These are phyloP conservation scores for Austroboletus niveus DNA, from an alignment of 1,284 basidiomycete genomes.

Conservation along the genomic window DNA sequence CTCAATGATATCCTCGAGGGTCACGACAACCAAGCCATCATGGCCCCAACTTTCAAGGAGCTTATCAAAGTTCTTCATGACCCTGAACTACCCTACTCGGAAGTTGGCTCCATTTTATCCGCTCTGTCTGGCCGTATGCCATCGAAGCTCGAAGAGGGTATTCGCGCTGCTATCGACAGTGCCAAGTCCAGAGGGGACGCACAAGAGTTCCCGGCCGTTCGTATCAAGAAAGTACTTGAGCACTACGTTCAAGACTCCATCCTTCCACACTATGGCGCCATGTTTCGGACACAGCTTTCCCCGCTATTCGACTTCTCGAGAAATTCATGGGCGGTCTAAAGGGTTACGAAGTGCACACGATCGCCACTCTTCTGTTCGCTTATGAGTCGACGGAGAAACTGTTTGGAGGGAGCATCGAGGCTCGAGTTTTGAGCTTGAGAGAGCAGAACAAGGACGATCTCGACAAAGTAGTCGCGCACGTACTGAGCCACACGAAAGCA, in stretches of 20 bases:
- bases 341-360: constrained; percentile 79
- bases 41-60: constrained; percentile 82
- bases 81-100: constrained; percentile 87
- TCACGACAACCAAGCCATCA: constrained; percentile 90
- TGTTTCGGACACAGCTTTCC: constrained; percentile 73
- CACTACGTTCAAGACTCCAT: constrained; percentile 84
- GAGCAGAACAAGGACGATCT: constrained; percentile 92
- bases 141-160: constrained; percentile 83
- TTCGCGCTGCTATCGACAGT: constrained; percentile 78
- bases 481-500: constrained; percentile 95
- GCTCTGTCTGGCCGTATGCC: constrained; percentile 94
- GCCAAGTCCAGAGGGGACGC: constrained; percentile 67
- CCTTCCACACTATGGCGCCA: constrained; percentile 74
- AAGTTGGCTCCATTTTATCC: constrained; percentile 83
- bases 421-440: constrained; percentile 86
- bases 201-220: constrained; percentile 83
- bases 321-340: constrained; percentile 84
- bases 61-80: constrained; percentile 78
- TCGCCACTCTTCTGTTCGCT: constrained; percentile 69
- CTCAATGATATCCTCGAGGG: constrained; percentile 93
- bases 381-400: constrained; percentile 88
- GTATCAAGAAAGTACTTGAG: constrained; percentile 83
- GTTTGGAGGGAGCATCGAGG: constrained; percentile 92
- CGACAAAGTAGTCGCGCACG: constrained; percentile 84
- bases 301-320: constrained; percentile 78